These are phyloP conservation scores for Trichopus zeylanicus DNA, from an alignment of 116 monocot genomes.

Conservation along the genomic window DNA sequence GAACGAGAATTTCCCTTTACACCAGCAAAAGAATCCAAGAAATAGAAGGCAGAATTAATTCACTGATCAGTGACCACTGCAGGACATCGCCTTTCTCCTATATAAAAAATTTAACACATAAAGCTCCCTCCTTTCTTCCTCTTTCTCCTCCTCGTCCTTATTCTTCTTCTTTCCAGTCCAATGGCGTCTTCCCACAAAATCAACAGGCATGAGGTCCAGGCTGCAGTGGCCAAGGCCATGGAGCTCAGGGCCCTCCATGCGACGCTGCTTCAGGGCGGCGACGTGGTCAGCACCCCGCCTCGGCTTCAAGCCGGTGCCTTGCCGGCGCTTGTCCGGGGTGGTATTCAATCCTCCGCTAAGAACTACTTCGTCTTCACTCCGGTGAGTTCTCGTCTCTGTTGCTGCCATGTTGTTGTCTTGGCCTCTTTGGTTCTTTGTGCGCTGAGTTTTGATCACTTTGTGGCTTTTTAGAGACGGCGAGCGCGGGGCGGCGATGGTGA, in stretches of 20 bases:
- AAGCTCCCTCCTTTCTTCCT: background rate
- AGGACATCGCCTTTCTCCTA: no score
- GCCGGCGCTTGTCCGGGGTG: constrained; percentile 34
- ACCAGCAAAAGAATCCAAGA: no score
- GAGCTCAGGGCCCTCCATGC: constrained; percentile 89
- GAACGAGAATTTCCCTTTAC: no score
- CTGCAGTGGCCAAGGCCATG: constrained; percentile 68
- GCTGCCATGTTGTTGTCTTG: no score
- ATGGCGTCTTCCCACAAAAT: constrained; percentile 33
- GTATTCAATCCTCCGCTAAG: constrained; percentile 41
- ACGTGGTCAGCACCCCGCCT: constrained; percentile 10
- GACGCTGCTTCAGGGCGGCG: constrained; percentile 48
- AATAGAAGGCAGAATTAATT: no score
- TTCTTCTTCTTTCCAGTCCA: no score
- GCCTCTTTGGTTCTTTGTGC: no score
- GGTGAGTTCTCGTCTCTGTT: constrained; percentile 37
- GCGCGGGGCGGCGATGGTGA: no score
- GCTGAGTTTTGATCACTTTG: no score
- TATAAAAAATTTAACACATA: no score
- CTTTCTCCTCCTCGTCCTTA: no score
- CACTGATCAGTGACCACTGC: background rate
- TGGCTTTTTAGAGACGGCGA: no score
- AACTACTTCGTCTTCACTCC: constrained; percentile 95
- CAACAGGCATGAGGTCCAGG: constrained; percentile 58
- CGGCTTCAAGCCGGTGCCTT: constrained; percentile 30